Base-by-base conservation (phyloP, 352 stramenopile genomes). In the Thalassiosira livingstoniorum region DNA sequence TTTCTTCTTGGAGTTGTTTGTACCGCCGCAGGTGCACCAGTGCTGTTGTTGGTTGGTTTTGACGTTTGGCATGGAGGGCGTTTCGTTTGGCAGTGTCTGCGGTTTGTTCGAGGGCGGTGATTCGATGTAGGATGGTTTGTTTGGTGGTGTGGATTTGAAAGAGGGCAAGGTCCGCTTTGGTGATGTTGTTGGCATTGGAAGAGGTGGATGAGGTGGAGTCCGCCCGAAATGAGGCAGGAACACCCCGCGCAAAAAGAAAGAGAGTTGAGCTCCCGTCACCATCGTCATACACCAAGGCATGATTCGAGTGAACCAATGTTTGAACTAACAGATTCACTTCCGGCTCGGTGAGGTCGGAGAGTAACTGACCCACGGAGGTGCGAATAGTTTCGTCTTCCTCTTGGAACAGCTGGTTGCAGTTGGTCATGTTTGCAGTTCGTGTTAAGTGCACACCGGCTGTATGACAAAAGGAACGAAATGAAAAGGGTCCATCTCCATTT, bases 141-240 rank as follows among this genome's bases (percentile, higher is more conserved):
- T 62, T 78, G 27, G 75, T 74, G 4, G 51, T 45, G 34, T 83
- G 75, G 18, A 83, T 78, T 61, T 74, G 75, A 43, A 78, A 83
- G 15, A 78, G 43, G 3, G 75, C 75, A 37, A 63, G 18, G 32
- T 78, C 68, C n/a, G 67, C 47, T 64, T 75, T 62, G 27, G 60
- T 65, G n/a, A n/a, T n/a, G n/a, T n/a, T n/a, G n/a, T n/a, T n/a
- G n/a, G n/a, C n/a, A n/a, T n/a, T n/a, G n/a, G n/a, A n/a, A n/a
- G n/a, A n/a, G n/a, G n/a, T n/a, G n/a, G n/a, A n/a, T n/a, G n/a
- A n/a, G n/a, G n/a, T n/a, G n/a, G n/a, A n/a, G n/a, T n/a, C n/a
- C 13, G 34, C 39, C 25, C 45, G 35, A 31, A 64, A 67, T 5
- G 68, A 35, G 13, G 75, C 42, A 15, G 75, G 60, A 18, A 75